A percentile compares a stretch with the other conserved stretches of the same genome.
Conservation (phyloP, 805 yeast genomes). For the Wickerhamomyces xylosicus region DNA sequence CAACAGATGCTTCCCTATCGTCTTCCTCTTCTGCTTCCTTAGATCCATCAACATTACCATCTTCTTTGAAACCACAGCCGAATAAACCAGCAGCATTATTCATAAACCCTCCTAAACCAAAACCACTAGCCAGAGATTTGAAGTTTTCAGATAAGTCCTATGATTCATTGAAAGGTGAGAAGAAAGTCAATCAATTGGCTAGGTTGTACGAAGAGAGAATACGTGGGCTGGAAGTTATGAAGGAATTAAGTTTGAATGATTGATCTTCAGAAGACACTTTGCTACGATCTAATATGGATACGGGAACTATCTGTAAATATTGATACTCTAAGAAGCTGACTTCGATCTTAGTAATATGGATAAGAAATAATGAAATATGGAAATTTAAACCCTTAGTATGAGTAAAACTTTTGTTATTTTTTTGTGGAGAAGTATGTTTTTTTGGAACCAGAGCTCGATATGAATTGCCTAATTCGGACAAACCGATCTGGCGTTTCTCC, state of each 20-base stretch:
- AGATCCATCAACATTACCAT: constrained; percentile 6
- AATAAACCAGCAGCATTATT: constrained; percentile 7
- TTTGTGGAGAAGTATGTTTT: too few relatives aligned
- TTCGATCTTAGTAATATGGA: too few relatives aligned
- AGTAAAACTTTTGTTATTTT: too few relatives aligned
- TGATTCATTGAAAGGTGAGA: constrained; percentile 25
- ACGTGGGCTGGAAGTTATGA: constrained; percentile 25
- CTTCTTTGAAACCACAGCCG: background rate
- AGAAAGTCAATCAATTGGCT: constrained; percentile 54
- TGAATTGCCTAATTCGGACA: too few relatives aligned
- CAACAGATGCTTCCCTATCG: background rate
- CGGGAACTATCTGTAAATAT: too few relatives aligned
- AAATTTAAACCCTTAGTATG: too few relatives aligned
- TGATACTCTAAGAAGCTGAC: too few relatives aligned
- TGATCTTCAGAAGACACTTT: too few relatives aligned
- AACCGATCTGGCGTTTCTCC: too few relatives aligned
- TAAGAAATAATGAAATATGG: too few relatives aligned
- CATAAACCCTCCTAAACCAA: constrained; percentile 1
- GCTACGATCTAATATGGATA: too few relatives aligned
- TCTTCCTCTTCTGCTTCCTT: constrained; percentile 8
- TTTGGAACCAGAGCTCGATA: too few relatives aligned
- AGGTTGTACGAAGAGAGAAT: constrained; percentile 51
- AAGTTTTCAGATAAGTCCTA: constrained; percentile 17
- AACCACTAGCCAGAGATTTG: background rate
- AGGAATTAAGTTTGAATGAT: constrained; percentile 10